These are phyloP conservation scores for Metschnikowia borealis DNA, from an alignment of 805 yeast genomes.

Conservation along the genomic window DNA sequence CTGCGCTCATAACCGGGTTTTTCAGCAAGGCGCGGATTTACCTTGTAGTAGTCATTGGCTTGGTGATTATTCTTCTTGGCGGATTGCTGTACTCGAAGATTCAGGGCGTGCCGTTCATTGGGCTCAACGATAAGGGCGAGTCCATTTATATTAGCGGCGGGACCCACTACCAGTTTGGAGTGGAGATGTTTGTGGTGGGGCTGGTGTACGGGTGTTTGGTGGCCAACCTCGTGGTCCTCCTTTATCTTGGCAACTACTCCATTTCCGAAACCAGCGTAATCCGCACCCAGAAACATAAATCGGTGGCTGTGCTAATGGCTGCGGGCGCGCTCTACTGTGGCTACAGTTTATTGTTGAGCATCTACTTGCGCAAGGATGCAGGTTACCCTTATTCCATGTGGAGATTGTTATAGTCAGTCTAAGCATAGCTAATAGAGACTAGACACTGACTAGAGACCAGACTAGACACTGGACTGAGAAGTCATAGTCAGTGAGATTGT, in stretches of 20 bases:
- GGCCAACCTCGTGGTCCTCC: conserved; percentile 35
- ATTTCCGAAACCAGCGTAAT: conserved; percentile 20
- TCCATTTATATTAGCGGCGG: conserved; percentile 63
- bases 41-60: conserved; percentile 26
- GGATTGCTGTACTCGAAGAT: conserved; percentile 66
- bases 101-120: conserved; percentile 59
- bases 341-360: conserved; percentile 42
- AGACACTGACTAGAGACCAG: not conserved
- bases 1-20: conserved; percentile 18
- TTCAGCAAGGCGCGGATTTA: conserved; percentile 23
- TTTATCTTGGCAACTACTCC: conserved; percentile 32
- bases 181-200: conserved; percentile 55
- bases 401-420: conserved; percentile 23
- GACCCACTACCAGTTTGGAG: conserved; percentile 63
- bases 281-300: conserved; percentile 16
- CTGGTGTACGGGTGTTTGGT: conserved; percentile 48
- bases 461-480: too few species aligned
- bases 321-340: conserved; percentile 31
- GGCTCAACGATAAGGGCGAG: conserved; percentile 46
- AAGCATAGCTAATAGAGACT: not conserved
- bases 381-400: conserved; percentile 44
- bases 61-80: conserved; percentile 46
- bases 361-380: conserved; percentile 44
- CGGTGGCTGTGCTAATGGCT: conserved; percentile 18
- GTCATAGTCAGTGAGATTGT: too few species aligned